Percentiles rank a stretch among this genome's conserved stretches.
Conservation (phyloP, 768 basidiomycete species). For the Rhodocollybia butyracea region DNA sequence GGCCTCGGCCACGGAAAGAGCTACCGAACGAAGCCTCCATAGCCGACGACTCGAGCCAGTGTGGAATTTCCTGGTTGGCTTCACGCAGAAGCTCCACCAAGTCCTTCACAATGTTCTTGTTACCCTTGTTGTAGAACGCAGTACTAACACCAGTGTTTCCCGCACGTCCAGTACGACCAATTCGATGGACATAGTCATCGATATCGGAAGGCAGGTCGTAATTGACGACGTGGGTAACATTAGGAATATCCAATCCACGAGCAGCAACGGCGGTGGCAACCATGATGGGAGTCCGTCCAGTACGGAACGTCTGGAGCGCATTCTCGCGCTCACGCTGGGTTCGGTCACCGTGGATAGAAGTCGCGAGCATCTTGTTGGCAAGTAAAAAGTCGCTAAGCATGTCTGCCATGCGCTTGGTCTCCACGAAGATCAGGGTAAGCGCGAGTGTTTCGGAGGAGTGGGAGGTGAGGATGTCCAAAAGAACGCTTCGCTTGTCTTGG, state of each 20-base stretch:
- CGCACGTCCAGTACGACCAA: conserved; percentile 97
- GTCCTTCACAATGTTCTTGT: conserved; percentile 89
- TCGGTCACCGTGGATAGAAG: conserved; percentile 97
- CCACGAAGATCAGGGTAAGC: conserved; percentile 94
- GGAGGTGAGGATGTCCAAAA: conserved; percentile 89
- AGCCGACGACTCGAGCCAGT: conserved; percentile 85
- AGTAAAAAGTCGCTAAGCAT: conserved; percentile 96
- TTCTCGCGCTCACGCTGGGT: conserved; percentile 96
- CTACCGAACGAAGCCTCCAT: conserved; percentile 75
- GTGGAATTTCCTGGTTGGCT: conserved; percentile 92
- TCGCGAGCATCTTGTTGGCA: conserved; percentile 78
- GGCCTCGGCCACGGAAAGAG: conserved; percentile 40
- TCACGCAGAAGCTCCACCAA: conserved; percentile 91
- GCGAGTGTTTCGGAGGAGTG: conserved; percentile 57
- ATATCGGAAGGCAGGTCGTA: conserved; percentile 98
- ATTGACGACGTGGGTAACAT: conserved; percentile 98
- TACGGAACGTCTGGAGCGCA: conserved; percentile 93
- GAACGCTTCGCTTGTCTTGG: conserved; percentile 91
- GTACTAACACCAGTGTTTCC: conserved; percentile 96
- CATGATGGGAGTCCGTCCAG: conserved; percentile 91
- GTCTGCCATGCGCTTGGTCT: conserved; percentile 99
- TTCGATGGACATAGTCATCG: conserved; percentile 98
- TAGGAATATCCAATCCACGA: conserved; percentile 98
- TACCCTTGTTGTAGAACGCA: conserved; percentile 93
- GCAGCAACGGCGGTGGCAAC: conserved; percentile 99